Base-by-base conservation (phyloP, 2,329 filamentous ascomycete genomes). In the Mycosphaerelloides madeirae region DNA sequence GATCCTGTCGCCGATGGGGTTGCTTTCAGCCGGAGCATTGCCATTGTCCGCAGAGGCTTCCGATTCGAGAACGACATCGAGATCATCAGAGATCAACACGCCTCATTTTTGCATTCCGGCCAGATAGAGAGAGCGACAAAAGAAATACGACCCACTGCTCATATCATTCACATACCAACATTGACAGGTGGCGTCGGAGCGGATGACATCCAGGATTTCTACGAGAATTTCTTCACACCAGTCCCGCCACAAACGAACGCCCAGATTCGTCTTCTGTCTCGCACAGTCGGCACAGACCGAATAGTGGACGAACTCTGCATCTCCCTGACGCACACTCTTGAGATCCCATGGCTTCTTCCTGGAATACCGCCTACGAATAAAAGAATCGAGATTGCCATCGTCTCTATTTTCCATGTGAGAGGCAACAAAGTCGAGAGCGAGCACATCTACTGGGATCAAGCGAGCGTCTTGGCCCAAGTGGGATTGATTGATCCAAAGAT, bases 1-100 rank as follows among this genome's bases (percentile, higher is more conserved):
- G 76, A 87, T 51, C 70, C 74, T 8, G 69, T 85, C 3, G 76
- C 76, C 0, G 78, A 83, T 1, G 75, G 77, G n/a, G 58, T 88
- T 15, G 83, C 85, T 0, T 88, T 82, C 76, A 79, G 75, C n/a
- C 73, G 85, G 6, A 82, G 79, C 29, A 58, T 90, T 45, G 70
- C 71, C 1, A 65, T 72, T 1, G 69, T 86, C 29, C 72, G 81
- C 31, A 75, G 73, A 48, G 83, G 79, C 0, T 85, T 88, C 57
- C 61, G 66, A 13, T 62, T 69, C 13, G 70, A 73, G 46, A 65
- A 69, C 2, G 63, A 73, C 33, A 50, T 74, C n/a, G 72, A 74
- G 53, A 58, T 63, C 7, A 58, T 68, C 6, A 66, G 69, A 57
- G 72, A 75, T 41, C 63, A 69, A 9, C 44, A 59, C 31, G 43